A percentile compares a stretch with the other conserved stretches of the same genome.
These are phyloP conservation scores for Eutypella sp. DNA, from an alignment of 2,329 filamentous ascomycete genomes.

Conservation along the genomic window DNA sequence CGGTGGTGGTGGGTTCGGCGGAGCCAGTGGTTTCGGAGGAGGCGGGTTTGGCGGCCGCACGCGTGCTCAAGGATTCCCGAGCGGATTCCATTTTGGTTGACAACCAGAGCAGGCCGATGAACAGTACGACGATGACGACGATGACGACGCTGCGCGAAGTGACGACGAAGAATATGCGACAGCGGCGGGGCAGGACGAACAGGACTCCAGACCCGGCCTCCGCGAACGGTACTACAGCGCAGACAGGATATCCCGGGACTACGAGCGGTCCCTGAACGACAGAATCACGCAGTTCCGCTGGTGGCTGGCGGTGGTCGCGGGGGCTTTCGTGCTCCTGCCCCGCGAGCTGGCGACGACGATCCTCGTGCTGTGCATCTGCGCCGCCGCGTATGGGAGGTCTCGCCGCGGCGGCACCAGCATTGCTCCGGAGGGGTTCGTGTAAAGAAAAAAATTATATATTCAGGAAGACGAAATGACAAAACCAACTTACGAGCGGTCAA, in stretches of 20 bases:
- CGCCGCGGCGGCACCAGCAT: slow-evolving; percentile 22
- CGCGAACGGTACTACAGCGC: slow-evolving; percentile 8
- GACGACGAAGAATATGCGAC: slow-evolving; percentile 26
- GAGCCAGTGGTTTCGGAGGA: slow-evolving; percentile 45
- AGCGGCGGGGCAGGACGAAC: too few relatives aligned
- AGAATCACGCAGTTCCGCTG: slow-evolving; percentile 24
- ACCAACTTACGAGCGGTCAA: too few relatives aligned
- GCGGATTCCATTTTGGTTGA: slow-evolving; percentile 56
- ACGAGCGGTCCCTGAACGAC: slow-evolving; percentile 14
- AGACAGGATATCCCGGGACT: slow-evolving; percentile 9
- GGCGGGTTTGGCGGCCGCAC: slow-evolving; percentile 41
- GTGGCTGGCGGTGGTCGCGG: slow-evolving; percentile 21
- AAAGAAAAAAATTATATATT: slow-evolving; percentile 6
- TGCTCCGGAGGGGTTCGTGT: slow-evolving; percentile 22
- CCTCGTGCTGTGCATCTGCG: slow-evolving; percentile 27
- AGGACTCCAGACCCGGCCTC: slow-evolving; percentile 9
- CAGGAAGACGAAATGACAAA: too few relatives aligned
- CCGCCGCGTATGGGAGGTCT: slow-evolving; percentile 22
- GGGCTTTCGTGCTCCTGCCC: slow-evolving; percentile 26
- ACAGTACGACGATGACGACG: slow-evolving; percentile 25
- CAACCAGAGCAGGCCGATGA: slow-evolving; percentile 30
- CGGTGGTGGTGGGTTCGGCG: slow-evolving; percentile 52
- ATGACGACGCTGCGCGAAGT: slow-evolving; percentile 26
- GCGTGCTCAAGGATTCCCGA: slow-evolving; percentile 37
- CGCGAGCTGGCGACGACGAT: slow-evolving; percentile 23